Base-by-base conservation (phyloP, 2,329 filamentous ascomycete genomes). In the Colletotrichum simmondsii region DNA sequence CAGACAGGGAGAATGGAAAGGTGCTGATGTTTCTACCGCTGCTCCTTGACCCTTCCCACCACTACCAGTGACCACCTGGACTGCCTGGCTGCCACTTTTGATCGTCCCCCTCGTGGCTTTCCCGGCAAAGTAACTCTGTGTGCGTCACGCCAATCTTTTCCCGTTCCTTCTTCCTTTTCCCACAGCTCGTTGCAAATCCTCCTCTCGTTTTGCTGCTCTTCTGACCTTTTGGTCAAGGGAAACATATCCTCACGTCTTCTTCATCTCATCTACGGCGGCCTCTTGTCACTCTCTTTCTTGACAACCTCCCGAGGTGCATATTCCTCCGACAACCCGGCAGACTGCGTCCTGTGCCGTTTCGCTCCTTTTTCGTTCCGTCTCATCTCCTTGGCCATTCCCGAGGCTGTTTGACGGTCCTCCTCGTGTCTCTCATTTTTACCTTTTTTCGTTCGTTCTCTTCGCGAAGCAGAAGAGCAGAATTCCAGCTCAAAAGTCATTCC, bases 61-160 rank as follows among this genome's bases (percentile, higher is more conserved):
- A 26, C 19, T 12, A 42, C 16, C 32, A 19, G 11, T n/a, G 49
- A 35, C 22, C 16, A 26, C 32, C 32, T 35, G 32, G 32, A 1
- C 32, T 35, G 32, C 32, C 4, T 12, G 32, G 12, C n/a, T 46
- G 35, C 56, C 14, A 35, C 53, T 28, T 65, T 57, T 32, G 66
- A 72, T 68, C 70, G 61, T 26, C 66, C 54, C 54, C 32, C 32
- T 70, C 60, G 71, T 61, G 66, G 66, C 54, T 65, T 71, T 69
- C 67, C 56, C 28, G 35, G 30, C 62, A 65, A 61, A 28, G 46
- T 35, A 56, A 59, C 52, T 53, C 52, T 54, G 53, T 26, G 63
- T 64, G 67, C 61, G 35, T 65, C 66, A 61, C 66, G 71, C 49
- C 66, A 72, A 70, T 72, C 65, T 54, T 35, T 69, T 56, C 65